A percentile compares a stretch with the other conserved stretches of the same genome.
Evolutionary conservation across 257 asterid species (phyloP).

Genomic region (Fraxinus excelsior): DNA sequence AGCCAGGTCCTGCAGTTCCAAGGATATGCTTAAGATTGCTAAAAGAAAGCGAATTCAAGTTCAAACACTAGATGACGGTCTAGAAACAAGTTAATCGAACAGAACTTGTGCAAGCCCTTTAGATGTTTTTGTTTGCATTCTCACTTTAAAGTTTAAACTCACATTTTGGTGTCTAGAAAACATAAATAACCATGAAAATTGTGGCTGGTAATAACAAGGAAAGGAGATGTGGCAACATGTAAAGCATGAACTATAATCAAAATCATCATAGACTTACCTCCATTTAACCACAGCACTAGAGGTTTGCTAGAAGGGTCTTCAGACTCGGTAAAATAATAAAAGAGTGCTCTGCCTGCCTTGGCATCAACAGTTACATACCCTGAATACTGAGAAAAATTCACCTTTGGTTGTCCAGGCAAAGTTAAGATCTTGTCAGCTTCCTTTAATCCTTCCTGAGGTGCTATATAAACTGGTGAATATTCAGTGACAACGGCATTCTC

Average conservation of each 20-base stretch:
- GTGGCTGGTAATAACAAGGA: background rate
- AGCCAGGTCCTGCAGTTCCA: slow-evolving; percentile 36
- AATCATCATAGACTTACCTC: slow-evolving; percentile 21
- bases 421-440: slow-evolving; percentile 23
- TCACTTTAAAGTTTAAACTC: too few relatives aligned
- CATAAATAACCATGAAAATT: background rate
- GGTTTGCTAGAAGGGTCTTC: slow-evolving; percentile 32
- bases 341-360: slow-evolving; percentile 35
- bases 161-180: background rate
- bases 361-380: slow-evolving; percentile 41
- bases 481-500: background rate
- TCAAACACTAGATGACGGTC: background rate
- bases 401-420: slow-evolving; percentile 39
- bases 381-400: slow-evolving; percentile 39
- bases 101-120: background rate
- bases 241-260: too few relatives aligned
- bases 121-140: background rate
- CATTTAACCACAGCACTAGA: slow-evolving; percentile 46
- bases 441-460: slow-evolving; percentile 28
- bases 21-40: background rate
- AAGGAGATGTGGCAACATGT: too few relatives aligned
- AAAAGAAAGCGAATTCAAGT: background rate
- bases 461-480: slow-evolving; percentile 22
- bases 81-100: background rate
- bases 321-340: slow-evolving; percentile 41